These are phyloP conservation scores for Colletotrichum sp. DNA, from an alignment of 2,329 filamentous ascomycete genomes.

Conservation along the genomic window DNA sequence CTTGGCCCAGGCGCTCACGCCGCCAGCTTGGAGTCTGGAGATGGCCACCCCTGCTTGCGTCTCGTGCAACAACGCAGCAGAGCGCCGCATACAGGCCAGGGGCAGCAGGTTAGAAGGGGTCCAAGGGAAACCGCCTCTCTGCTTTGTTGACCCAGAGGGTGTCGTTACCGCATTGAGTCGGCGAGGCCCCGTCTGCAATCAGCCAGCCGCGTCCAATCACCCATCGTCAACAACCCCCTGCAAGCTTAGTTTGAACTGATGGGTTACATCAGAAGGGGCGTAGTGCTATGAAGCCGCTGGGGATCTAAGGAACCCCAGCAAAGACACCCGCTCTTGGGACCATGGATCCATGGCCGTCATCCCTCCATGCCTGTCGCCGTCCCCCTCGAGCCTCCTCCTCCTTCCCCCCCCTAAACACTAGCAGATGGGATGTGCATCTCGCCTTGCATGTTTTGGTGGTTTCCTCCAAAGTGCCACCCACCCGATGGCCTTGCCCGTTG, in stretches of 20 bases:
- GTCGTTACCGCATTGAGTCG: slow-evolving; percentile 4
- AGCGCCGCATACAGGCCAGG: neutral
- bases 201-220: neutral
- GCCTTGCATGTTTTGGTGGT: slow-evolving; percentile 21
- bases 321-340: slow-evolving; percentile 5
- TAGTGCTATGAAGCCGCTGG: neutral
- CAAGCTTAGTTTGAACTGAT: neutral
- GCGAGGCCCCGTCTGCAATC: neutral
- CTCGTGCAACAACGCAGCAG: slow-evolving; percentile 11
- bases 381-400: neutral
- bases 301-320: neutral
- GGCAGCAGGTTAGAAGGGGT: slow-evolving; percentile 2
- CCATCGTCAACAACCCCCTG: neutral
- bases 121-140: neutral
- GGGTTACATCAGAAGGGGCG: neutral
- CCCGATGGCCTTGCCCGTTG: neutral
- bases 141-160: neutral
- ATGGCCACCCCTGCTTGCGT: slow-evolving; percentile 15
- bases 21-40: slow-evolving; percentile 21
- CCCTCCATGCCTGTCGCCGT: neutral
- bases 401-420: neutral
- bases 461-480: slow-evolving; percentile 20
- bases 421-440: slow-evolving; percentile 20
- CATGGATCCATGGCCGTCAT: slow-evolving; percentile 2
- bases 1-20: slow-evolving; percentile 24